Evolutionary conservation across 2,329 filamentous ascomycete genomes (phyloP), one percentile per base, ranked within the genome.

Genomic region (Aciculosporium take): DNA sequence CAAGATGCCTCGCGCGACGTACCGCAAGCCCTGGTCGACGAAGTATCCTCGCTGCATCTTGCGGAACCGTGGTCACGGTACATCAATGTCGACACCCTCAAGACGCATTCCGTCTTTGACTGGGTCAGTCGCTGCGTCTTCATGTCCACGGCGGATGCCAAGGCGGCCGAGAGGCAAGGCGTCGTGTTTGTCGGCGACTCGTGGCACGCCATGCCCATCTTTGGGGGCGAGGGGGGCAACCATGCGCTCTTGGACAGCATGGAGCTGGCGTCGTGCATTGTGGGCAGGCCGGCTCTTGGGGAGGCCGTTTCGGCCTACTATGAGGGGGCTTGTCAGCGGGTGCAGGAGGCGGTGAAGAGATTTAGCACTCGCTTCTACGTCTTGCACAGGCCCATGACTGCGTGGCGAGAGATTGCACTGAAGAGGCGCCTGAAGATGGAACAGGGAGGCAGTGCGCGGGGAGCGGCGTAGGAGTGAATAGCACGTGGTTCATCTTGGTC

Each of bases 61-160:
- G 21, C 34, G 7, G 34, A 37, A 25, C 34, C 34, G 10, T 37
- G 34, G 34, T 23, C 18, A 8, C 15, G 34, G 12, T 37, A 37
- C 15, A 25, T 37, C 18, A 37, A 37, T 20, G n/a, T 21, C 20
- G 18, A 27, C n/a, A 25, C 34, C 20, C 23, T 37, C 20, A 23
- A 25, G 21, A 6, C 6, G 20, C 34, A 37, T 25, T 37, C 34
- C 2, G 34, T 37, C n/a, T 37, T 37, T 13, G 18, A 37, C 12
- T 37, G 34, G 34, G 34, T 37, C 23, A 37, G 34, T 21, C 34
- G 34, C 8, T 37, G 34, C 18, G 34, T 37, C 21, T 37, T 24
- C 34, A 37, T 37, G 34, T 37, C 34, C 10, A 37, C 34, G 20
- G 34, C 15, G n/a, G 21, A 37, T 24, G 34, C 34, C 12, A 37